Conservation (phyloP, 2,329 filamentous ascomycete genomes). For the Exophiala viscosa region DNA sequence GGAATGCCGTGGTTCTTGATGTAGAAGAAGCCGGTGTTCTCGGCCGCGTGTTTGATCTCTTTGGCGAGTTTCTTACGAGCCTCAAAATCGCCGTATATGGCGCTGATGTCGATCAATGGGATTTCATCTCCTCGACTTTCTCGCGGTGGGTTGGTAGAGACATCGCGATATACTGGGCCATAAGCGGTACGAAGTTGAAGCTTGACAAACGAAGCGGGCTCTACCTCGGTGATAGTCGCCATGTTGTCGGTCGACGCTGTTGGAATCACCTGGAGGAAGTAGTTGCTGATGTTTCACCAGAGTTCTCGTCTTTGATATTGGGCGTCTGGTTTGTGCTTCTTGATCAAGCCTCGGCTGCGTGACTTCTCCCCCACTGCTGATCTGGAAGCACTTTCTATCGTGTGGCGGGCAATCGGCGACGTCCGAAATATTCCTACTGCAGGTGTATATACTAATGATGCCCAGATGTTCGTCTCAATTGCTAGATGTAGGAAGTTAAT, state of each 20-base stretch:
- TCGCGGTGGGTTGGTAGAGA: conserved; percentile 41
- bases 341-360: too few relatives aligned
- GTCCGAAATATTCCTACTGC: too few relatives aligned
- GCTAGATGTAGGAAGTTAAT: too few relatives aligned
- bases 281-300: neutral
- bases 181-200: conserved; percentile 45
- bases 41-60: conserved; percentile 45
- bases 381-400: too few relatives aligned
- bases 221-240: conserved; percentile 9
- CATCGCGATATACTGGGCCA: conserved; percentile 44
- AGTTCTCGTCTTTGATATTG: conserved; percentile 4
- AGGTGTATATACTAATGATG: too few relatives aligned
- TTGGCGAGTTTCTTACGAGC: conserved; percentile 41
- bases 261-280: neutral
- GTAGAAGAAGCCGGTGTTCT: conserved; percentile 49
- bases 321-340: conserved; percentile 25
- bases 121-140: conserved; percentile 46
- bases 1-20: conserved; percentile 47
- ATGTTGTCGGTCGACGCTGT: neutral
- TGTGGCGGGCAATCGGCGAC: too few relatives aligned
- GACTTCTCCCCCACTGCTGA: too few relatives aligned
- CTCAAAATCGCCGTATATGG: conserved; percentile 35
- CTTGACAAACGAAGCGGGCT: conserved; percentile 22
- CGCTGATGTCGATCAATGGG: conserved; percentile 52
- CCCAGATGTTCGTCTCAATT: too few relatives aligned